A percentile compares a stretch with the other conserved stretches of the same genome.
Conservation (phyloP, 805 yeast genomes). For the Starmera amethionina region DNA sequence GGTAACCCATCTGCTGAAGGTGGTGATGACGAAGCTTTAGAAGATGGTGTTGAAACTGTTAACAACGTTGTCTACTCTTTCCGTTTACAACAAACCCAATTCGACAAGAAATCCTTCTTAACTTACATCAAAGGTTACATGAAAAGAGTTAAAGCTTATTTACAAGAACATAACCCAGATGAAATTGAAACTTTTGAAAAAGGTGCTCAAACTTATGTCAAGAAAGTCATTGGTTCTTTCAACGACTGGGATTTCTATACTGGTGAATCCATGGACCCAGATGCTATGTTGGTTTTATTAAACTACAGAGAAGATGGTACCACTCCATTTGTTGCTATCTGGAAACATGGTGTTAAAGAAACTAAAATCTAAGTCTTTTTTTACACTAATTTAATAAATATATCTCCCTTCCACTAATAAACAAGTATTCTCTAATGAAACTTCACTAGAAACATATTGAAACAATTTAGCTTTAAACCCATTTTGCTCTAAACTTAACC, state of each 20-base stretch:
- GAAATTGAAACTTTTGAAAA: constrained; percentile 83
- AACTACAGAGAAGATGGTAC: constrained; percentile 99
- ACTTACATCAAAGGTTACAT: constrained; percentile 98
- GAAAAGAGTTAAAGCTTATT: constrained; percentile 88
- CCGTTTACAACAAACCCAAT: constrained; percentile 92
- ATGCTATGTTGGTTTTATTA: constrained; percentile 93
- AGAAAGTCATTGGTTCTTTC: constrained; percentile 92
- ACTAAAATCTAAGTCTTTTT: constrained; percentile 67
- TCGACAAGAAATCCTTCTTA: constrained; percentile 97
- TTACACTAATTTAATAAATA: not conserved
- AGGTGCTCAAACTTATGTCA: constrained; percentile 94
- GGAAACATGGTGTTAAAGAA: constrained; percentile 96
- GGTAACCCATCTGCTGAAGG: constrained; percentile 99
- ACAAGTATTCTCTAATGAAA: constrained; percentile 67
- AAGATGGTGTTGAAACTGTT: constrained; percentile 81
- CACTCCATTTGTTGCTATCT: constrained; percentile 94
- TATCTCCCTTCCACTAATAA: constrained; percentile 21
- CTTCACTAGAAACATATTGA: constrained; percentile 43
- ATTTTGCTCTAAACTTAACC: constrained; percentile 29
- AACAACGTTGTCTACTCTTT: constrained; percentile 98
- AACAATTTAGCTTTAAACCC: constrained; percentile 41
- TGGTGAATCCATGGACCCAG: constrained; percentile 99
- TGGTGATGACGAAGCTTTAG: constrained; percentile 58
- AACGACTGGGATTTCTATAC: constrained; percentile 99
- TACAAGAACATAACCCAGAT: constrained; percentile 86